A percentile compares a stretch with the other conserved stretches of the same genome.
These are phyloP conservation scores for Ustilago esculenta DNA, from an alignment of 1,284 basidiomycete species.

Conservation along the genomic window DNA sequence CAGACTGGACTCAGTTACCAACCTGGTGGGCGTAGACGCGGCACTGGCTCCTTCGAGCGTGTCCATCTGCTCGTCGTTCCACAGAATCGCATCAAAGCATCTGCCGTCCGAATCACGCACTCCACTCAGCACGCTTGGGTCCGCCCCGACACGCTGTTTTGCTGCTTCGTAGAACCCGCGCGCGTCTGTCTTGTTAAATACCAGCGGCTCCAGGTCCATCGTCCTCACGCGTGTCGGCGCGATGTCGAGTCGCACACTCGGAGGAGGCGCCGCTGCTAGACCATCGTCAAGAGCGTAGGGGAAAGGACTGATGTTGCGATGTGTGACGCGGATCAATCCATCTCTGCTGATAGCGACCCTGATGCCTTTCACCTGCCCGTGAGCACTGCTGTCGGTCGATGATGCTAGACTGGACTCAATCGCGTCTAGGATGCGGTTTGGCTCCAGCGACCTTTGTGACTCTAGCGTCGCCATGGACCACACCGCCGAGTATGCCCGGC, in stretches of 20 bases:
- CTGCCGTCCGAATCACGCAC: conserved; percentile 24
- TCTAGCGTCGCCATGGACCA: conserved; percentile 37
- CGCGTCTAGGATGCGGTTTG: conserved; percentile 23
- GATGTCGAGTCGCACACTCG: conserved; percentile 31
- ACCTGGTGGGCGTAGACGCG: not conserved
- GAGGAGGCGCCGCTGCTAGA: not conserved
- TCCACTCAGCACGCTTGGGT: conserved; percentile 37
- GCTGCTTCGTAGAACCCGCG: conserved; percentile 47
- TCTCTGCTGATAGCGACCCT: conserved; percentile 30
- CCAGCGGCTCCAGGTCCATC: conserved; percentile 44
- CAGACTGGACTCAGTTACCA: conserved; percentile 44
- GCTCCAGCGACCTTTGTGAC: conserved; percentile 19
- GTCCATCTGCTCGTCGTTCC: conserved; percentile 42
- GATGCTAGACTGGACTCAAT: conserved; percentile 21
- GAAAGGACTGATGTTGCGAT: conserved; percentile 32
- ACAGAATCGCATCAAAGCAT: conserved; percentile 48
- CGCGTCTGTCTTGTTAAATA: conserved; percentile 52
- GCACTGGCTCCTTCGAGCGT: not conserved
- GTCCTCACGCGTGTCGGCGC: conserved; percentile 36
- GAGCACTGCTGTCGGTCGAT: not conserved
- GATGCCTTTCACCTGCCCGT: conserved; percentile 31
- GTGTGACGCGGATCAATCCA: conserved; percentile 27
- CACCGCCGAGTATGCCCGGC: conserved; percentile 30
- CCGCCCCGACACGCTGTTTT: conserved; percentile 33
- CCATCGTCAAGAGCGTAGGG: conserved; percentile 17